phyloP scores from a whole-genome alignment of 2,329 filamentous ascomycete genomes.

The Neofusicoccum sp. region DNA sequence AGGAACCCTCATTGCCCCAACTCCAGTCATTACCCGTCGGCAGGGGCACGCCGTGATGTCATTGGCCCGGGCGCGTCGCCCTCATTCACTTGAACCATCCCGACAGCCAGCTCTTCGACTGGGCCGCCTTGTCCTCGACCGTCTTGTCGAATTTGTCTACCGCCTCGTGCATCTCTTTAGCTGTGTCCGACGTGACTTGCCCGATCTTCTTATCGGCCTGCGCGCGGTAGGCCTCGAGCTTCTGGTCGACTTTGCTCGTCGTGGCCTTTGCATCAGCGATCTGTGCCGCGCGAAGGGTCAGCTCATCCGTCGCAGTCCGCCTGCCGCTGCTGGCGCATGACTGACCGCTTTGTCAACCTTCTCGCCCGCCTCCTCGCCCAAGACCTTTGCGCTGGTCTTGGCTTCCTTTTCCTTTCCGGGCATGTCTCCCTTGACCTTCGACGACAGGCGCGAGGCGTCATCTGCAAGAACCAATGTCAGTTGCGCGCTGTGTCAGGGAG shows the following conservation, averaged over 20 bases:
- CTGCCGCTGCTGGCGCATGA: slow-evolving; percentile 32
- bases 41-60: neutral
- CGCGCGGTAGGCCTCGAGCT: slow-evolving; percentile 51
- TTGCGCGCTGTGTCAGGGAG: slow-evolving; percentile 20
- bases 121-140: slow-evolving; percentile 72
- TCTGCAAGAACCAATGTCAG: slow-evolving; percentile 54
- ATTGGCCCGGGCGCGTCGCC: neutral
- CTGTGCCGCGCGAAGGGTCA: slow-evolving; percentile 24
- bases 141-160: slow-evolving; percentile 80
- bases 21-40: neutral
- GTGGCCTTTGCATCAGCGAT: slow-evolving; percentile 44
- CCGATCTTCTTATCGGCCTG: slow-evolving; percentile 62
- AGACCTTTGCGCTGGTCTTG: slow-evolving; percentile 62
- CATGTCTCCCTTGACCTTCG: slow-evolving; percentile 64
- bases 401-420: slow-evolving; percentile 62
- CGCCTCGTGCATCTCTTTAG: slow-evolving; percentile 49
- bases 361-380: slow-evolving; percentile 42
- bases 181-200: slow-evolving; percentile 64
- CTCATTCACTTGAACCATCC: slow-evolving; percentile 65
- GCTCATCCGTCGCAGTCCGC: neutral
- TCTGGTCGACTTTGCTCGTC: slow-evolving; percentile 62
- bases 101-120: slow-evolving; percentile 80
- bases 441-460: slow-evolving; percentile 69
- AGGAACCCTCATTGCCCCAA: neutral
- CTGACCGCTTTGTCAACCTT: slow-evolving; percentile 62